Evolutionary conservation across 805 yeast genomes (phyloP).

Genomic region (Wickerhamomyces ciferrii): DNA sequence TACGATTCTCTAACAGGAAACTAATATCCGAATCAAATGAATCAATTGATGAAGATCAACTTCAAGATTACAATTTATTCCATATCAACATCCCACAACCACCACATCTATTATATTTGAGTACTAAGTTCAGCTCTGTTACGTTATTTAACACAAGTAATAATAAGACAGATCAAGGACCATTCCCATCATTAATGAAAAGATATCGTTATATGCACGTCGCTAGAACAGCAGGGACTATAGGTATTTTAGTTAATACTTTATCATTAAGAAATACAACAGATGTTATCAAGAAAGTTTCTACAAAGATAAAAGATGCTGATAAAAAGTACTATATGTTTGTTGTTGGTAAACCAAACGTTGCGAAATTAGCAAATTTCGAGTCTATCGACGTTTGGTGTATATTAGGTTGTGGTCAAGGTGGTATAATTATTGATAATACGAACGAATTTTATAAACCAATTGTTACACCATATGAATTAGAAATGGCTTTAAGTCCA

Average conservation of each 20-base stretch:
- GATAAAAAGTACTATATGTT: constrained; percentile 91
- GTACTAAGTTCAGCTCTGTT: constrained; percentile 61
- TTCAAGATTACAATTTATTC: constrained; percentile 52
- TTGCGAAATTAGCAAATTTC: constrained; percentile 93
- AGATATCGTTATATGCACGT: constrained; percentile 83
- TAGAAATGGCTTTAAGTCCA: constrained; percentile 70
- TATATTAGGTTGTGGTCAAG: constrained; percentile 88
- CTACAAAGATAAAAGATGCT: constrained; percentile 56
- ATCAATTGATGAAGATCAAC: constrained; percentile 23
- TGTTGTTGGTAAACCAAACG: constrained; percentile 97
- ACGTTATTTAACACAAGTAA: constrained; percentile 41
- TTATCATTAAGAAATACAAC: constrained; percentile 75
- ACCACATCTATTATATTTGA: constrained; percentile 70
- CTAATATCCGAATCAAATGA: constrained; percentile 20
- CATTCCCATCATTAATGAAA: constrained; percentile 74
- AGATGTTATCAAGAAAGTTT: constrained; percentile 55
- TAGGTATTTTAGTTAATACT: constrained; percentile 89
- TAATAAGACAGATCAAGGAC: constrained; percentile 40
- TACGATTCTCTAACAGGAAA: constrained; percentile 26
- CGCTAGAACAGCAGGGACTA: constrained; percentile 87
- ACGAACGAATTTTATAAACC: constrained; percentile 82
- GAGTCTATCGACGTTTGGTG: constrained; percentile 96
- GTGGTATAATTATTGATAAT: constrained; percentile 83
- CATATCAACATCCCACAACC: constrained; percentile 73
- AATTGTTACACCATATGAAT: constrained; percentile 89